Conservation (phyloP, 306 rosid genomes). For the Rosa multiflora region DNA sequence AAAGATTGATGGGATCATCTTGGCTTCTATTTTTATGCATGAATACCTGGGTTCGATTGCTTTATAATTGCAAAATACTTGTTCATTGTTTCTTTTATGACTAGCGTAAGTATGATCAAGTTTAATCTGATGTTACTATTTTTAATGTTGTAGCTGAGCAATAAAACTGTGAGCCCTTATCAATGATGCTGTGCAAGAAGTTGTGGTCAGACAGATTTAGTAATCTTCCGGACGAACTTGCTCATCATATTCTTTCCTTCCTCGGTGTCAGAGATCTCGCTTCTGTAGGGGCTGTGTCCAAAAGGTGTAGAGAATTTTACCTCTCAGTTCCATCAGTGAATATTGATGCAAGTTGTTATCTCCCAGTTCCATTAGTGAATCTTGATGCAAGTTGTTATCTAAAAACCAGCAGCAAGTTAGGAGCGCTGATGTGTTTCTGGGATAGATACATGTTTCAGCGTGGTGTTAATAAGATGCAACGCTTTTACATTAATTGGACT, state of each 20-base stretch:
- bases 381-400: no score
- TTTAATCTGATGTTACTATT: neutral
- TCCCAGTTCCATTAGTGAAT: neutral
- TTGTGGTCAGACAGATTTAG: slow-evolving; percentile 4
- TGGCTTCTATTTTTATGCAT: no score
- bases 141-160: neutral
- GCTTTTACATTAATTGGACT: neutral
- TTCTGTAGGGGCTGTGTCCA: neutral
- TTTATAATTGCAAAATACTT: no score
- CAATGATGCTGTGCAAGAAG: neutral
- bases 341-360: neutral
- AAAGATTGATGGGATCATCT: no score
- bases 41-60: neutral
- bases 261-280: neutral
- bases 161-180: neutral
- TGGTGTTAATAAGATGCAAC: neutral
- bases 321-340: neutral
- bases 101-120: neutral
- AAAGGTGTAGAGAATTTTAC: neutral
- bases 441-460: neutral
- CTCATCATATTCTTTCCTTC: slow-evolving; percentile 13
- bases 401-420: no score
- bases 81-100: neutral
- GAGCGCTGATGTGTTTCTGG: neutral
- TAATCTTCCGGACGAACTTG: neutral